Base-by-base conservation (phyloP, 495 filamentous ascomycete genomes). In the Rhypophila decipiens region DNA sequence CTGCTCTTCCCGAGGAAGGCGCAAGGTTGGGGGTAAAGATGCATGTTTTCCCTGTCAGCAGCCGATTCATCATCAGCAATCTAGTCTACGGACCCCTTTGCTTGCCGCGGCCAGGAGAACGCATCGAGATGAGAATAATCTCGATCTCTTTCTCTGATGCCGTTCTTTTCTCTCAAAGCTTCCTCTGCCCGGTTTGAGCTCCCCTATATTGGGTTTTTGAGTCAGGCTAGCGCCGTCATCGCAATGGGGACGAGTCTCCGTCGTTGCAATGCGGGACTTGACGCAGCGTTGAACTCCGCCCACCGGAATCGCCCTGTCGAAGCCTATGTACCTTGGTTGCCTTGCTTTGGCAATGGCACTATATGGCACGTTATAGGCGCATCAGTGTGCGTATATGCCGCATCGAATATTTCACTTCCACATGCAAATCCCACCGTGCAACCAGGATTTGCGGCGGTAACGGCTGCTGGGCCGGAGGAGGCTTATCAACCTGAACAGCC, bases 381-480 rank as follows among this genome's bases (percentile, higher is more conserved):
- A 52, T 49, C 44, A 36, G 53, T 36, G 49, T 56, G 55, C 53
- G 57, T 58, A 58, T 61, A 54, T 61, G 49, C 57, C 62, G 57
- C 58, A 57, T 43, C 51, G 7, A 41, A 43, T 38, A 41, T 42
- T 53, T 56, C 45, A 44, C 55, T 62, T 59, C 56, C 59, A 60
- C 59, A 57, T 66, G 59, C 59, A 53, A 55, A 37, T 39, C 52
- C 24, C 37, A 34, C 41, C 19, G 24, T 50, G 41, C 19, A 41
- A 50, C 56, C 55, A 38, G 49, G 49, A 39, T 51, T 49, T 59
- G 47, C 46, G 50, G 54, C 56, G 51, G 44, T 44, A 52, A 52
- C 44, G 51, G 50, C 39, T 37, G 40, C 47, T 54, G 50, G 44
- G 38, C 46, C 39, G 50, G 42, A 35, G 43, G 45, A 31, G 49